Evolutionary conservation across 148 eudicot genomes (phyloP).

Genomic region (Nepenthes mirabilis): DNA sequence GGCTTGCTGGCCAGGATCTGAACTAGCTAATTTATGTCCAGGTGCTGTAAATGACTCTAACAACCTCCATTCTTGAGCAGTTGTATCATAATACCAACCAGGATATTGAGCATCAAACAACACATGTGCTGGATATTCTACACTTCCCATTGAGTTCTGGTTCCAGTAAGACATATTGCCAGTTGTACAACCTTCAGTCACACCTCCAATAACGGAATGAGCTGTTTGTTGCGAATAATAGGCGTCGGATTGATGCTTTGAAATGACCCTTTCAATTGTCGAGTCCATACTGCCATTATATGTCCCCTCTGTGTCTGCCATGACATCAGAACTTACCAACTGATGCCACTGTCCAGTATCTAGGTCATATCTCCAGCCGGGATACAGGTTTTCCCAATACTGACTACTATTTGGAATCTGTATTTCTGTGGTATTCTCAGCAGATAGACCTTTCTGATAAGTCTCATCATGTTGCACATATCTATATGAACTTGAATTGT

Average conservation of each 20-base stretch:
- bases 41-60: conserved; percentile 44
- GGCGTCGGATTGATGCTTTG: conserved; percentile 27
- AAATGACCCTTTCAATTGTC: conserved; percentile 12
- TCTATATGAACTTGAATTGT: conserved; percentile 1
- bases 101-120: conserved; percentile 75
- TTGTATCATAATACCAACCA: conserved; percentile 71
- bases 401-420: conserved; percentile 32
- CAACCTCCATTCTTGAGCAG: conserved; percentile 47
- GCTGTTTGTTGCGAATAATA: conserved; percentile 41
- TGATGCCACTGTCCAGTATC: conserved; percentile 71
- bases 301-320: conserved; percentile 14
- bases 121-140: conserved; percentile 56
- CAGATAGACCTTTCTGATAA: conserved; percentile 15
- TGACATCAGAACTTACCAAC: conserved; percentile 32
- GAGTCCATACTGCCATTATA: background rate
- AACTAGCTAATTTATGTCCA: conserved; percentile 22
- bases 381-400: conserved; percentile 69
- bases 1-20: conserved; percentile 22
- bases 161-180: conserved; percentile 27
- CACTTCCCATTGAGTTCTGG: conserved; percentile 29
- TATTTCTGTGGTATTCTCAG: conserved; percentile 12
- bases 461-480: conserved; percentile 18
- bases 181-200: conserved; percentile 16
- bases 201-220: conserved; percentile 27
- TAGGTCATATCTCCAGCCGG: conserved; percentile 71